Conservation (phyloP, 257 asterid genomes). For the Scutellaria galericulata region DNA sequence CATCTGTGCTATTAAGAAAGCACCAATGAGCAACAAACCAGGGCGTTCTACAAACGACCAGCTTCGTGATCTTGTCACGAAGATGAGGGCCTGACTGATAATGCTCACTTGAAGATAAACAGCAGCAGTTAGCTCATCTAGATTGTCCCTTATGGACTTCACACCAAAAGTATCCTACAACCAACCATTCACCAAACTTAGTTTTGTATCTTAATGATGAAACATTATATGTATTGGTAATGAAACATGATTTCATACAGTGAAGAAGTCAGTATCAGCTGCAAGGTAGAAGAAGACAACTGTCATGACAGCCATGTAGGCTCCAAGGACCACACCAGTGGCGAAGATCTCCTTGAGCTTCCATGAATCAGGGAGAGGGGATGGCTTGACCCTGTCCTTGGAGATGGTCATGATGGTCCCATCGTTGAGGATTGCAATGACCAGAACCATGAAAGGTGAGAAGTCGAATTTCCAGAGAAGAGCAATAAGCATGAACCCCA, state of each 20-base stretch:
- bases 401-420: conserved; percentile 73
- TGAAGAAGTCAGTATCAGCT: conserved; percentile 51
- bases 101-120: conserved; percentile 83
- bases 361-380: conserved; percentile 64
- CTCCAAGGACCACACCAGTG: conserved; percentile 60
- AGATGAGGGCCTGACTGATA: conserved; percentile 86
- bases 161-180: conserved; percentile 48
- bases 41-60: conserved; percentile 84
- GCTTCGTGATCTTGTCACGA: conserved; percentile 78
- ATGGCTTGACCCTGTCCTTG: conserved; percentile 65
- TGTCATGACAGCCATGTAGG: conserved; percentile 56
- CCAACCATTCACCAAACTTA: neutral
- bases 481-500: conserved; percentile 63
- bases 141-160: conserved; percentile 43
- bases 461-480: conserved; percentile 65
- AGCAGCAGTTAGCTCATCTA: conserved; percentile 70
- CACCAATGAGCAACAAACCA: conserved; percentile 56
- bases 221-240: too few relatives aligned
- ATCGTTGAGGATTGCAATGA: conserved; percentile 60
- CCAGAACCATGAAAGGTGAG: conserved; percentile 64
- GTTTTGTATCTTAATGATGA: neutral
- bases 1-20: conserved; percentile 72
- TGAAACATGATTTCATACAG: conserved; percentile 28
- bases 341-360: conserved; percentile 62
- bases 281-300: conserved; percentile 55